Evolutionary conservation across 202 grass and related monocot species (phyloP).

Genomic region (Cymbopogon flexuosus): DNA sequence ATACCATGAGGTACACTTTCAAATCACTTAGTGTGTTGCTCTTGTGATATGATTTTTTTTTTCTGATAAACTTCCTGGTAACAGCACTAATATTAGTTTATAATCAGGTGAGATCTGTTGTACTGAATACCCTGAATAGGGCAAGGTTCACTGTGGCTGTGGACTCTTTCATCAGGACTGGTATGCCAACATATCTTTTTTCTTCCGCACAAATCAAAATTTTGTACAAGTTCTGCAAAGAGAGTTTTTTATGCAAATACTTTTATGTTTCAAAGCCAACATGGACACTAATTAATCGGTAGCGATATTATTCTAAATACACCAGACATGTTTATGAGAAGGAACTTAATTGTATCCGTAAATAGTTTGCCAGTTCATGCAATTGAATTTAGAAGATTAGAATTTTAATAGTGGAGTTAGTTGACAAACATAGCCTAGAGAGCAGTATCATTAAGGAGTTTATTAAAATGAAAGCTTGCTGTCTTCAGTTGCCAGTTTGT

Average conservation of each 20-base stretch:
- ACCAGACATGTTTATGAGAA: constrained; percentile 8
- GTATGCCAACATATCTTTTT: constrained; percentile 38
- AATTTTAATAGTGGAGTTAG: not conserved
- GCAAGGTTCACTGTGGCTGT: constrained; percentile 97
- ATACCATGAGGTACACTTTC: constrained; percentile 79
- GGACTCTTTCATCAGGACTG: constrained; percentile 96
- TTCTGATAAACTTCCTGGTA: constrained; percentile 19
- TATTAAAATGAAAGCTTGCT: not conserved
- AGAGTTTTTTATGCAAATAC: not conserved
- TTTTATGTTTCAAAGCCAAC: not conserved
- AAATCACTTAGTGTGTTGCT: constrained; percentile 11
- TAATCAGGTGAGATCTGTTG: constrained; percentile 91
- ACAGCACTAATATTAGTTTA: constrained; percentile 14
- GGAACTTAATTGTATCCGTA: not conserved
- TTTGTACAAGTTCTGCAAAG: not conserved
- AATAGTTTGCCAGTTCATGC: not conserved
- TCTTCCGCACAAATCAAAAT: not conserved
- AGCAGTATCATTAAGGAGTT: not conserved
- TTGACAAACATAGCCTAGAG: not conserved
- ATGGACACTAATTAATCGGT: not conserved
- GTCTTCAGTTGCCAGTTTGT: not conserved
- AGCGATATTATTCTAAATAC: not conserved
- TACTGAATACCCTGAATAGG: constrained; percentile 91
- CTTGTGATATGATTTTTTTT: not conserved
- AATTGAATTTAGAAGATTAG: not conserved